Evolutionary conservation across 192 early-diverging fungal genomes (phyloP).

Genomic region (Pilaira anomala): DNA sequence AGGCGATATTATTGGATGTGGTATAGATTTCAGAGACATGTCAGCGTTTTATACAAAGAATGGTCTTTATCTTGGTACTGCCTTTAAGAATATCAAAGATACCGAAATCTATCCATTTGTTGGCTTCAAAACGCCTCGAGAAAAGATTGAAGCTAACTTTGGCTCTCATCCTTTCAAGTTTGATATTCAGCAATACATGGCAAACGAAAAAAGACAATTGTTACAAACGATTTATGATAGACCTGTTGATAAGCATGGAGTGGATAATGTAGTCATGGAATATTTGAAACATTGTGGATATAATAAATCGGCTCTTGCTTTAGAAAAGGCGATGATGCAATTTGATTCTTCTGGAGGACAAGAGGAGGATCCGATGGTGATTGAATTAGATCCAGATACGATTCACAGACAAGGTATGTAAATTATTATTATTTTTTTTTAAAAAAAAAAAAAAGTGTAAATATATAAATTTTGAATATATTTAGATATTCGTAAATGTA

Average conservation of each 20-base stretch:
- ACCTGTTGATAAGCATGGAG: not conserved
- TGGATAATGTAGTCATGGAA: not conserved
- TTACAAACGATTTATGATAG: not conserved
- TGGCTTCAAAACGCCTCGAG: constrained; percentile 57
- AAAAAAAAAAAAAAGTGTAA: too few relatives aligned
- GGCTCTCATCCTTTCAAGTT: constrained; percentile 56
- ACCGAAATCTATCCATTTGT: constrained; percentile 50
- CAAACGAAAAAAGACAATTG: constrained; percentile 10
- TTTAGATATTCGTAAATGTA: constrained; percentile 44
- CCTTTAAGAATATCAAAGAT: constrained; percentile 26
- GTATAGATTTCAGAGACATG: constrained; percentile 79
- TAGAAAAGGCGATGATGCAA: constrained; percentile 35
- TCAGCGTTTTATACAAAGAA: constrained; percentile 92
- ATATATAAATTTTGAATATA: not conserved
- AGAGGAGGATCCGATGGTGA: not conserved
- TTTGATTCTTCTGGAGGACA: not conserved
- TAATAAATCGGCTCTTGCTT: constrained; percentile 51
- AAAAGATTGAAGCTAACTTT: constrained; percentile 59
- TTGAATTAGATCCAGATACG: not conserved
- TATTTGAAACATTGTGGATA: not conserved
- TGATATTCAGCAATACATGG: constrained; percentile 50
- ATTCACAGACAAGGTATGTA: constrained; percentile 19
- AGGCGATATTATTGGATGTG: constrained; percentile 90
- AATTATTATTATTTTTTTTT: too few relatives aligned
- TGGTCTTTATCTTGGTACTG: constrained; percentile 54